Evolutionary conservation across 2,329 filamentous ascomycete genomes (phyloP), one percentile per base, ranked within the genome.

Genomic region (Diplodia seriata): DNA sequence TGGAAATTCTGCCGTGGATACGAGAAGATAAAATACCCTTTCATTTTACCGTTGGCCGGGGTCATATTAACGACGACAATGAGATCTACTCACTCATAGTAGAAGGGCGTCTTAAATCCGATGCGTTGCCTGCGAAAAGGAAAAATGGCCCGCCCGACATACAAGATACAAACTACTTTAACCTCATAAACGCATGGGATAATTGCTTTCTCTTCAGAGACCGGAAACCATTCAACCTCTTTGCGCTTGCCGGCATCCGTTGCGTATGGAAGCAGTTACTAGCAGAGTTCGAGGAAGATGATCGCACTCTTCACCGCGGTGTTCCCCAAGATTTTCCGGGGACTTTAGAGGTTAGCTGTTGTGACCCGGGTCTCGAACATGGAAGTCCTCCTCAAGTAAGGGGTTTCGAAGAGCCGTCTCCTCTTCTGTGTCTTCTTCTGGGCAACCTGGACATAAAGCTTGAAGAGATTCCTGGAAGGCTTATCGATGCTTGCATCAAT

Each of bases 51-150:
- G 12, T 38, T 8, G 29, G 18, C 18, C 26, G 31, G 40, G 40
- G 6, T 0, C 1, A 18, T 9, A 1, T 33, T 33, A 0, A 9
- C 8, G 1, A 0, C 26, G 1, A 4, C 26, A 0, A 26, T 26
- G 26, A 26, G 26, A 0, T 1, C 26, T 4, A 4, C 26, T 4
- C 0, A 4, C 0, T 4, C 26, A 26, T 26, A 26, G 0, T 26
- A 0, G 3, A 26, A 26, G 3, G 3, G 26, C 3, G 26, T 33
- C 31, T 33, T 6, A 7, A 7, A 33, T 9, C 31, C 7, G 8
- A 33, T 33, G 31, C 4, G 7, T 26, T 26, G 26, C 26, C 26
- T 26, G 26, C 26, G 26, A 26, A 4, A 26, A 4, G 26, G 26
- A 4, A 4, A 26, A 0, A 26, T 26, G 26, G 3, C 26, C 3